Percentiles rank a stretch among this genome's conserved stretches.
Conservation (phyloP, 768 basidiomycete genomes). For the Serendipita sp. region DNA sequence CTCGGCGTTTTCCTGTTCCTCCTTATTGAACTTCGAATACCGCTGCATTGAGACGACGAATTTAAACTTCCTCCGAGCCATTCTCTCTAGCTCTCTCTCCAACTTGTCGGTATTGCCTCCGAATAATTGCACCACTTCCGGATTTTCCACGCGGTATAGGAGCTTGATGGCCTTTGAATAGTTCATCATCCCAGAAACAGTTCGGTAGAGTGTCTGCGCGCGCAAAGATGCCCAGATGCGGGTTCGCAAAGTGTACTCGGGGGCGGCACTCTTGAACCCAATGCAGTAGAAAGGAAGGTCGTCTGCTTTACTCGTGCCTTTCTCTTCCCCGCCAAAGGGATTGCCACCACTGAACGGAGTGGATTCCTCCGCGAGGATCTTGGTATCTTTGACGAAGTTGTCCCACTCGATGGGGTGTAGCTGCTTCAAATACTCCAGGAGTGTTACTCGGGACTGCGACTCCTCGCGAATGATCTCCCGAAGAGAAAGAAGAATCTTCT, state of each 20-base stretch:
- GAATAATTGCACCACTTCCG: conserved; percentile 93
- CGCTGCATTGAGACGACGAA: conserved; percentile 99
- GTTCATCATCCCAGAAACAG: conserved; percentile 99
- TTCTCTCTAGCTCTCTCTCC: conserved; percentile 90
- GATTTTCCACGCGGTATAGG: conserved; percentile 98
- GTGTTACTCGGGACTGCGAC: conserved; percentile 91
- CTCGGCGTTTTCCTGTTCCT: conserved; percentile 97
- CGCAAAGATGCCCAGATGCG: conserved; percentile 99
- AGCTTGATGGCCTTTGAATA: conserved; percentile 99
- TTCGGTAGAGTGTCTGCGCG: conserved; percentile 95
- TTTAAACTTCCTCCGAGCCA: conserved; percentile 98
- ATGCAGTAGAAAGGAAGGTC: conserved; percentile 97
- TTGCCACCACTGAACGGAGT: conserved; percentile 65
- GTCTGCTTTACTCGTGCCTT: conserved; percentile 66
- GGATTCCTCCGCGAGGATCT: conserved; percentile 94
- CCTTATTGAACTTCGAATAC: conserved; percentile 98
- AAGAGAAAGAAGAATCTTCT: conserved; percentile 94
- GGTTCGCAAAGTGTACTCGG: conserved; percentile 95
- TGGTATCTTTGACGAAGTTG: conserved; percentile 99
- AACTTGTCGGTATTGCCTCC: conserved; percentile 96
- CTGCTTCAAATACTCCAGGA: conserved; percentile 96
- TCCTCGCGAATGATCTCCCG: conserved; percentile 98
- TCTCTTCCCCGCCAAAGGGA: conserved; percentile 67
- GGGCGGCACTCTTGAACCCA: conserved; percentile 97
- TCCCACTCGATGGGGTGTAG: conserved; percentile 98